These are phyloP conservation scores for Xylaria sp. DNA, from an alignment of 2,329 filamentous ascomycete species.

Conservation along the genomic window DNA sequence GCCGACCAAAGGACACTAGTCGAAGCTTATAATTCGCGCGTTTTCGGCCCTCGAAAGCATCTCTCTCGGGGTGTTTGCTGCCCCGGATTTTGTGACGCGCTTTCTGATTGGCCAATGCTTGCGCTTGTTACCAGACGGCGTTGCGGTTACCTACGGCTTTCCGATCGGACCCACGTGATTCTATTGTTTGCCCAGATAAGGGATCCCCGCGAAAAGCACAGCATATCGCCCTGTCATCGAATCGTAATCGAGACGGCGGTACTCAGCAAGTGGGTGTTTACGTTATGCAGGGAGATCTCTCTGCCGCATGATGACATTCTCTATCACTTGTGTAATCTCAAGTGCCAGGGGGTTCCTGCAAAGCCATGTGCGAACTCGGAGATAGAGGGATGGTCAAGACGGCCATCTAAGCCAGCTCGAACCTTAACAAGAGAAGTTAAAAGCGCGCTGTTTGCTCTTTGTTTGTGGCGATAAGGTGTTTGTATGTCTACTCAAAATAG, in stretches of 20 bases:
- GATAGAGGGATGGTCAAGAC: constrained; percentile 32
- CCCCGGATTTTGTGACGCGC: constrained; percentile 37
- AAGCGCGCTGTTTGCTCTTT: constrained; percentile 18
- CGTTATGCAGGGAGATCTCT: constrained; percentile 36
- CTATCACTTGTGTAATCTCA: constrained; percentile 24
- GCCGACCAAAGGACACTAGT: constrained; percentile 20
- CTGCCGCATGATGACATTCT: constrained; percentile 41
- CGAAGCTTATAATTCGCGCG: constrained; percentile 21
- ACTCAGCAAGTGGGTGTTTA: constrained; percentile 38
- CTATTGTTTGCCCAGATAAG: constrained; percentile 44
- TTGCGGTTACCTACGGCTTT: constrained; percentile 50
- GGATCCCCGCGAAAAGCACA: constrained; percentile 37
- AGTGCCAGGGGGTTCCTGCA: constrained; percentile 15
- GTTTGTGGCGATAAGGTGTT: neutral
- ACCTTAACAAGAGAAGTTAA: constrained; percentile 31
- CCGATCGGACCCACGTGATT: constrained; percentile 47
- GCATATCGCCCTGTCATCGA: constrained; percentile 46
- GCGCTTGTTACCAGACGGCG: constrained; percentile 26
- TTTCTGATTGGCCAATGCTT: constrained; percentile 48
- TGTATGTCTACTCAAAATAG: constrained; percentile 13
- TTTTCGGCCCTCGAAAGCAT: neutral
- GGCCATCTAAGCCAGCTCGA: constrained; percentile 19
- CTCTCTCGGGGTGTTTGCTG: constrained; percentile 19
- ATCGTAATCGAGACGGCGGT: constrained; percentile 45
- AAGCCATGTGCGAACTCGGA: constrained; percentile 40